Evolutionary conservation across 169 alveolate species (phyloP), one percentile per base, ranked within the genome.

Genomic region (Cystoisospora suis): DNA sequence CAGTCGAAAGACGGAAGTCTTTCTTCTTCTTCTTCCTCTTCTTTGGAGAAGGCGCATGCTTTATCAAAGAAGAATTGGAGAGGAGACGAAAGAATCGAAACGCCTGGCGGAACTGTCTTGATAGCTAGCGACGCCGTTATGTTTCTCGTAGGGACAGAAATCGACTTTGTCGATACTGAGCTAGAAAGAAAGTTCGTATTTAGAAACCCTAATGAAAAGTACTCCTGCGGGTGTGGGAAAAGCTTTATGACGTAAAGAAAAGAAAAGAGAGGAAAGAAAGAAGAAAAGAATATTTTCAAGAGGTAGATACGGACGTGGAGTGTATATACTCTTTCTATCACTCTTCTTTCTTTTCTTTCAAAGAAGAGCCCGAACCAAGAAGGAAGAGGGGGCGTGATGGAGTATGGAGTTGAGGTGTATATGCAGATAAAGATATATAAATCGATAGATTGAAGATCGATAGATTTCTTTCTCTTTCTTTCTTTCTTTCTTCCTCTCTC

Each of bases 161-260:
- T 90, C 27, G 93, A 90, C 75, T 90, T 81, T 32, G 90, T 90
- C 20, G 93, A 90, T 49, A 87, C 87, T 36, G 93, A 90, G n/a
- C 61, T 90, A 5, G 87, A 81, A 36, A 47, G 90, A 12, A 86
- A 87, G 9, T 90, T 90, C 56, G 85, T 90, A 1, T 90, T 90
- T 59, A 81, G 70, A 49, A 90, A 90, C 36, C 93, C 93, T 32
- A 90, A 90, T 69, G 87, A 90, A n/a, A 90, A 81, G 9, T 87
- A 81, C 4, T 69, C 90, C 49, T 90, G 93, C 69, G 93, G 93
- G 0, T 90, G 93, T 80, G 93, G 93, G 44, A 90, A 90, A 36
- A 90, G 93, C 81, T 90, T 90, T 61, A 90, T 72, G 87, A 90
- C 80, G 45, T 90, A 58, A 72, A 38, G 23, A 23, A 53, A 23